phyloP scores from a whole-genome alignment of 2,329 filamentous ascomycete genomes.

The Lecanoromycetidae sp. region DNA sequence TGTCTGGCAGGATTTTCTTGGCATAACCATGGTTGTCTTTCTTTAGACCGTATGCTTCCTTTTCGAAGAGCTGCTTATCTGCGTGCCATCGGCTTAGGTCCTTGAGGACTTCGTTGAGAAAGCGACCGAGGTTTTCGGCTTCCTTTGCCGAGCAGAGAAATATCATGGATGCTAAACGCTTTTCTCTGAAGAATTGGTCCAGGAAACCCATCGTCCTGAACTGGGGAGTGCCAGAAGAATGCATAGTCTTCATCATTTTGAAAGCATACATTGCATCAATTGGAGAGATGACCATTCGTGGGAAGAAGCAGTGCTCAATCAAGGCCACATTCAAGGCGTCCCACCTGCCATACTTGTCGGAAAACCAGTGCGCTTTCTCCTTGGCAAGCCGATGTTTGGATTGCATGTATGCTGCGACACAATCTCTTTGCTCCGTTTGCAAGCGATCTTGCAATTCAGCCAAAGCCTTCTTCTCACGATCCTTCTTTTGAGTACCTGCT shows the following conservation, averaged over 20 bases:
- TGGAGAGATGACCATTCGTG: slow-evolving; percentile 69
- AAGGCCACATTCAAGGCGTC: slow-evolving; percentile 62
- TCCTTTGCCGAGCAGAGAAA: slow-evolving; percentile 85
- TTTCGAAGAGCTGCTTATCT: slow-evolving; percentile 64
- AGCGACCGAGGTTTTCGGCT: slow-evolving; percentile 83
- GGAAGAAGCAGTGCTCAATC: slow-evolving; percentile 85
- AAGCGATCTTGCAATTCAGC: slow-evolving; percentile 58
- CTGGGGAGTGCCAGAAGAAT: slow-evolving; percentile 69
- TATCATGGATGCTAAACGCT: slow-evolving; percentile 67
- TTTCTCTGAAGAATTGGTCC: slow-evolving; percentile 71
- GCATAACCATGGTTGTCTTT: slow-evolving; percentile 67
- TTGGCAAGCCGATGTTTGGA: too few relatives aligned
- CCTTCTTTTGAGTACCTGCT: slow-evolving; percentile 54
- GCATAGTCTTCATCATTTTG: slow-evolving; percentile 74
- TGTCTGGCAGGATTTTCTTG: slow-evolving; percentile 53
- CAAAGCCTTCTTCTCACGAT: slow-evolving; percentile 57
- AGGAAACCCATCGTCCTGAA: slow-evolving; percentile 79
- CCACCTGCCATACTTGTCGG: slow-evolving; percentile 48
- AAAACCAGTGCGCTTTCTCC: slow-evolving; percentile 71
- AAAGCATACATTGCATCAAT: slow-evolving; percentile 83
- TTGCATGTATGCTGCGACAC: too few relatives aligned
- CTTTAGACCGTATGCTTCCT: slow-evolving; percentile 59
- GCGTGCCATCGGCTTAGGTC: slow-evolving; percentile 78
- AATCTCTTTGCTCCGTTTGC: too few relatives aligned
- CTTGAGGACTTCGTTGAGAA: slow-evolving; percentile 68